Evolutionary conservation across 805 yeast species (phyloP), one percentile per base, ranked within the genome.

Genomic region (Myxozyma lipomycoides): DNA sequence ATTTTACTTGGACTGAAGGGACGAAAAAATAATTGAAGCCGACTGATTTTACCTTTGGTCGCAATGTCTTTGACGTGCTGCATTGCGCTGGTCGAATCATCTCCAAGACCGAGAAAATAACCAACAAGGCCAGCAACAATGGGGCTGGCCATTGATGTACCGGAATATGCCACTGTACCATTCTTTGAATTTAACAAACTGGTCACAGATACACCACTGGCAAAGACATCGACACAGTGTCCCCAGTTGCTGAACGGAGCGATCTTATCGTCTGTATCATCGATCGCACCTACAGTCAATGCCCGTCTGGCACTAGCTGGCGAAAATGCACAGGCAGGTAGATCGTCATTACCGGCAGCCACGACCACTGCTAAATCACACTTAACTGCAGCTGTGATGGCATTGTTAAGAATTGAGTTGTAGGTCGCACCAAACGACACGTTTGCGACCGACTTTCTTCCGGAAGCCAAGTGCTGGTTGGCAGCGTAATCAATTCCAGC

Each of bases 61-160:
- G 62, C 52, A 12, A 22, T 48, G 17, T 32, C 39, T 15, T 48
- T 51, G 28, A 66, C 53, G 36, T 61, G 48, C 22, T 40, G 56
- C 4, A 62, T 48, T 4, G 70, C 70, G 17, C 45, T 46, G 5
- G 50, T 56, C 6, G 48, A 51, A 15, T 55, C 37, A 38, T 62
- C 63, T 1, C 70, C 70, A n/a, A 49, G 44, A 7, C 67, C 67
- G 61, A 67, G 56, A 73, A 80, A 91, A 77, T 91, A 91, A 6
- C 96, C 79, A 64, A 89, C 80, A 68, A 91, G 76, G 62, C 98
- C 98, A 53, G 89, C 83, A 61, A 90, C 90, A 66, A 89, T 96
- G 41, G 98, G 98, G 35, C 97, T 85, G 21, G 98, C 96, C 98
- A 91, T 91, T 15, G 98, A 91, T 9, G 97, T 91, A 71, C 98